Conservation (phyloP, 176 grass and related monocot species). For the Bothriochloa decipiens region DNA sequence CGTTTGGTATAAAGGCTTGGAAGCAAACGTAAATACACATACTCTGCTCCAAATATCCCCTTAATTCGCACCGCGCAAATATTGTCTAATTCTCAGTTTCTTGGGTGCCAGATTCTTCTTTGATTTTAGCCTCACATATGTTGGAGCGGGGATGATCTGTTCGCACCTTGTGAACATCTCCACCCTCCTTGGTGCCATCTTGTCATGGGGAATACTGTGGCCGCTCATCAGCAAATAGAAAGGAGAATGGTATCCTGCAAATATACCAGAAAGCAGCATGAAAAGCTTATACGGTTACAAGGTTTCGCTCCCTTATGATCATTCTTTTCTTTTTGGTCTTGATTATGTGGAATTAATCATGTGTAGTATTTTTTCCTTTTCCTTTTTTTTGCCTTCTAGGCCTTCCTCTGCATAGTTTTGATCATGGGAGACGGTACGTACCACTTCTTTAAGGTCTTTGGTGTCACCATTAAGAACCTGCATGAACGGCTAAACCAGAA, state of each 20-base stretch:
- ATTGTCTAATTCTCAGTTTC: conserved; percentile 7
- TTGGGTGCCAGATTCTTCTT: conserved; percentile 73
- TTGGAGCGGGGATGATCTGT: conserved; percentile 93
- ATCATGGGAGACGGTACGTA: conserved; percentile 85
- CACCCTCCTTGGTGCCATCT: conserved; percentile 71
- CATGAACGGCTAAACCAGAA: conserved; percentile 42
- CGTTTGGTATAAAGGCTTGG: conserved; percentile 85
- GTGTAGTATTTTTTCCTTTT: neutral
- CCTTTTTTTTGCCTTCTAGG: conserved; percentile 35
- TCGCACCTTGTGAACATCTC: conserved; percentile 93
- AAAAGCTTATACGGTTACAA: conserved; percentile 91
- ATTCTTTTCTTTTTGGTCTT: neutral
- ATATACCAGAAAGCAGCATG: conserved; percentile 73
- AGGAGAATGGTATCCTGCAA: conserved; percentile 80
- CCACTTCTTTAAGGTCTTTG: conserved; percentile 74
- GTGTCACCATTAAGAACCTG: conserved; percentile 55
- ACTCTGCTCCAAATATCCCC: neutral
- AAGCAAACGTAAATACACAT: conserved; percentile 74
- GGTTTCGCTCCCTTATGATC: conserved; percentile 37
- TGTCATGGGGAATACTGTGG: conserved; percentile 94
- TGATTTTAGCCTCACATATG: conserved; percentile 86
- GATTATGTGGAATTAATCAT: neutral
- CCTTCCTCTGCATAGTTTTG: conserved; percentile 79
- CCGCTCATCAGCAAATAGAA: conserved; percentile 74
- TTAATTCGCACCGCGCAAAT: neutral